phyloP scores from a whole-genome alignment of 2,329 filamentous ascomycete species.

The Aspergillus niger region DNA sequence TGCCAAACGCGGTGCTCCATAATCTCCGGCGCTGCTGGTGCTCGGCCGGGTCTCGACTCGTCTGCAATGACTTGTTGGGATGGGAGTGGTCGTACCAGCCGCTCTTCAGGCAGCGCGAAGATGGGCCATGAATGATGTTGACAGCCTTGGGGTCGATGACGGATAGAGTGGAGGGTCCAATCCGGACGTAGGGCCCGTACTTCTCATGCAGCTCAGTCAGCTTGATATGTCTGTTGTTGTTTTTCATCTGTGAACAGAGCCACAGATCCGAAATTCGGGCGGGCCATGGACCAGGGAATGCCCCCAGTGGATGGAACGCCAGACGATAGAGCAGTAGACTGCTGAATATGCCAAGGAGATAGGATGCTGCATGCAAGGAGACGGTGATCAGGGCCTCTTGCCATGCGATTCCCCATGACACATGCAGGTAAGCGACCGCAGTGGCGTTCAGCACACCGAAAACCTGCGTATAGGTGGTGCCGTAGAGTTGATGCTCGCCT shows the following conservation, averaged over 20 bases:
- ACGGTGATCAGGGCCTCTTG: neutral
- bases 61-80: slow-evolving; percentile 43
- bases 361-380: neutral
- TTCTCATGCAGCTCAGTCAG: slow-evolving; percentile 31
- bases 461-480: slow-evolving; percentile 14
- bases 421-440: neutral
- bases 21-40: slow-evolving; percentile 43
- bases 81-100: slow-evolving; percentile 43
- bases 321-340: slow-evolving; percentile 16
- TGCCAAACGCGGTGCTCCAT: slow-evolving; percentile 46
- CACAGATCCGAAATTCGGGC: slow-evolving; percentile 37
- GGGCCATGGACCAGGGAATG: slow-evolving; percentile 28
- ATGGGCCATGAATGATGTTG: slow-evolving; percentile 40
- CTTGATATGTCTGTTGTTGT: neutral
- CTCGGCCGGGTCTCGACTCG: slow-evolving; percentile 35
- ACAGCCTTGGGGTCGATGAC: slow-evolving; percentile 40
- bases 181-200: slow-evolving; percentile 38
- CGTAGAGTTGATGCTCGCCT: slow-evolving; percentile 25
- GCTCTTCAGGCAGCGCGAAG: slow-evolving; percentile 43
- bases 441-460: neutral
- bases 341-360: slow-evolving; percentile 8
- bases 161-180: slow-evolving; percentile 39
- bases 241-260: neutral
- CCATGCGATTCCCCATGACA: neutral
- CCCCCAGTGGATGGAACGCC: slow-evolving; percentile 17